Percentiles rank a stretch among this genome's conserved stretches.
phyloP scores from a whole-genome alignment of 768 basidiomycete genomes.

The Cystofilobasidium macerans region DNA sequence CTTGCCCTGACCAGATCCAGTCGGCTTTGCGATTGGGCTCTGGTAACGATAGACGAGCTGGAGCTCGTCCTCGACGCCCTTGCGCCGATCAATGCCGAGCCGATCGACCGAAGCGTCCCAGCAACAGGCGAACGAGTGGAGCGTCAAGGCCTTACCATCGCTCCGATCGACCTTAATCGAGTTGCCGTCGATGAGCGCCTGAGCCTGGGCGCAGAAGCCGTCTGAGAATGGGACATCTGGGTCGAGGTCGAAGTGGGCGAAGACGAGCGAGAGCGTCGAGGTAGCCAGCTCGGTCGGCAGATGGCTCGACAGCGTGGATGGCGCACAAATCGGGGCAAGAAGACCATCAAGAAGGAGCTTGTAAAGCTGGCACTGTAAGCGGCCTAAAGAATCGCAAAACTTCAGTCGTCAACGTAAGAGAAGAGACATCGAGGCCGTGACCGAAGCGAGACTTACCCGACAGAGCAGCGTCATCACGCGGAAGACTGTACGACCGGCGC shows the following conservation, averaged over 20 bases:
- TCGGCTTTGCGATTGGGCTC: slow-evolving; percentile 11
- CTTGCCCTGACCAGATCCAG: not conserved
- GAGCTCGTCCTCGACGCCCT: slow-evolving; percentile 31
- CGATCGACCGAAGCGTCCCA: slow-evolving; percentile 32
- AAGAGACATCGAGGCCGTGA: not conserved
- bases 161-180: slow-evolving; percentile 27
- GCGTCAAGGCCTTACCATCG: slow-evolving; percentile 24
- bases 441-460: not conserved
- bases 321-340: not conserved
- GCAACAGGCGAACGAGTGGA: slow-evolving; percentile 30
- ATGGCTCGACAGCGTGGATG: not conserved
- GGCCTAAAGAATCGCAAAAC: slow-evolving; percentile 7
- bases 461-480: slow-evolving; percentile 29
- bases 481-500: slow-evolving; percentile 33
- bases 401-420: not conserved
- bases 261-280: slow-evolving; percentile 19
- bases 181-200: slow-evolving; percentile 33
- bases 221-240: slow-evolving; percentile 30
- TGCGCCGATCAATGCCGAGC: slow-evolving; percentile 32
- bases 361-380: slow-evolving; percentile 19
- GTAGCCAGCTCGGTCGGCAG: not conserved
- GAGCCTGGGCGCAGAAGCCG: slow-evolving; percentile 32
- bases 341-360: slow-evolving; percentile 18
- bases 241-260: slow-evolving; percentile 32
- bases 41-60: slow-evolving; percentile 35